These are phyloP conservation scores for Kwoniella shandongensis DNA, from an alignment of 768 basidiomycete species.

Conservation along the genomic window DNA sequence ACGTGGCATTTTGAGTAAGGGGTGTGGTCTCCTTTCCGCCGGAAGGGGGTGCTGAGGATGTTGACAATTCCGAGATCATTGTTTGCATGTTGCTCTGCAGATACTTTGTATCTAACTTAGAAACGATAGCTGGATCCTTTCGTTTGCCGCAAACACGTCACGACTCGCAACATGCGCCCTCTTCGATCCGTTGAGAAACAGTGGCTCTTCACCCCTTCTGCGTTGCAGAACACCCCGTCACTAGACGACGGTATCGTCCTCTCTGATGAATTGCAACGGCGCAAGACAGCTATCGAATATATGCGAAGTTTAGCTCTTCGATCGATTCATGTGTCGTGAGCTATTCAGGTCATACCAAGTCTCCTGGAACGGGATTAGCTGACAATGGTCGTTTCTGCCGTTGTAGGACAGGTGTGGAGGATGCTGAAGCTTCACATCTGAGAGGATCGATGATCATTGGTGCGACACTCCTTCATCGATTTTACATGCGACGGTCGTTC, in stretches of 20 bases:
- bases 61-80: too few relatives aligned
- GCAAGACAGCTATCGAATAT: constrained; percentile 28
- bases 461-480: constrained; percentile 46
- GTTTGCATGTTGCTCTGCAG: too few relatives aligned
- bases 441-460: constrained; percentile 36
- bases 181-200: constrained; percentile 38
- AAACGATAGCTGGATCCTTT: too few relatives aligned
- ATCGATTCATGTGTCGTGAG: constrained; percentile 9
- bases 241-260: constrained; percentile 24
- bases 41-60: too few relatives aligned
- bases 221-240: constrained; percentile 41
- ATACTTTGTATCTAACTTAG: too few relatives aligned
- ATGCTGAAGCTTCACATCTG: constrained; percentile 8
- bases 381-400: too few relatives aligned
- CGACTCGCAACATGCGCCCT: constrained; percentile 34
- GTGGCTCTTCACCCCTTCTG: constrained; percentile 41
- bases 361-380: constrained; percentile 19
- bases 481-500: constrained; percentile 50
- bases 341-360: neutral
- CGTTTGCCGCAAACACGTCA: too few relatives aligned
- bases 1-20: constrained; percentile 6
- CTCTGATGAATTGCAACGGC: constrained; percentile 32
- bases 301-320: constrained; percentile 34
- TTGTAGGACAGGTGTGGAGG: neutral
- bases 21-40: too few relatives aligned